Percentiles rank a stretch among this genome's conserved stretches.
phyloP scores from a whole-genome alignment of 805 yeast species.

The Tetrapisispora arboricola region DNA sequence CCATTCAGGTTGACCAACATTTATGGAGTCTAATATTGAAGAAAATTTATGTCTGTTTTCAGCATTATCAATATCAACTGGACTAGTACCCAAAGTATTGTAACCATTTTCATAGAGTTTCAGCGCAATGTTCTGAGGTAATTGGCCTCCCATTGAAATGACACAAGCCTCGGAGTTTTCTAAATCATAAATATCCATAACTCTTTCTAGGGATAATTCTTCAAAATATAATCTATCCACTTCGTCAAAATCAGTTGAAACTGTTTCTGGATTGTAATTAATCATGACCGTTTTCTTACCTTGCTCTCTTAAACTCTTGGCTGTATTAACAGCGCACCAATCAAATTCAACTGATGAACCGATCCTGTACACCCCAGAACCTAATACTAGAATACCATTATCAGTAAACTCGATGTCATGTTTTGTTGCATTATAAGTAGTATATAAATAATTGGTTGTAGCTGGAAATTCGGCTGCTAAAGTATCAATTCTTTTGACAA shows the following conservation, averaged over 20 bases:
- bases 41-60: slow-evolving; percentile 98
- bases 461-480: slow-evolving; percentile 99
- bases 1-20: slow-evolving; percentile 97
- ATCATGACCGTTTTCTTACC: slow-evolving; percentile 92
- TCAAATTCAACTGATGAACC: slow-evolving; percentile 98
- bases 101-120: slow-evolving; percentile 72
- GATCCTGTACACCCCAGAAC: slow-evolving; percentile 98
- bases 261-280: slow-evolving; percentile 97
- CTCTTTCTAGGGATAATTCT: slow-evolving; percentile 91
- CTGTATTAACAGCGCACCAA: slow-evolving; percentile 98
- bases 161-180: slow-evolving; percentile 86
- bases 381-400: slow-evolving; percentile 86
- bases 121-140: slow-evolving; percentile 94
- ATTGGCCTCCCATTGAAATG: slow-evolving; percentile 95
- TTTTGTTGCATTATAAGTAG: slow-evolving; percentile 85
- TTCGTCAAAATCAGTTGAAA: slow-evolving; percentile 95
- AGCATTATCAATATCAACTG: slow-evolving; percentile 91
- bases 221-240: slow-evolving; percentile 96
- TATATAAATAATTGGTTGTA: slow-evolving; percentile 83
- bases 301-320: slow-evolving; percentile 79
- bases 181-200: slow-evolving; percentile 91
- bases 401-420: slow-evolving; percentile 82
- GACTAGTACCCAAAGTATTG: slow-evolving; percentile 85
- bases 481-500: slow-evolving; percentile 94
- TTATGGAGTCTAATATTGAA: slow-evolving; percentile 82